phyloP scores from a whole-genome alignment of 441 rosid species.

The Euphorbia celastroides region DNA sequence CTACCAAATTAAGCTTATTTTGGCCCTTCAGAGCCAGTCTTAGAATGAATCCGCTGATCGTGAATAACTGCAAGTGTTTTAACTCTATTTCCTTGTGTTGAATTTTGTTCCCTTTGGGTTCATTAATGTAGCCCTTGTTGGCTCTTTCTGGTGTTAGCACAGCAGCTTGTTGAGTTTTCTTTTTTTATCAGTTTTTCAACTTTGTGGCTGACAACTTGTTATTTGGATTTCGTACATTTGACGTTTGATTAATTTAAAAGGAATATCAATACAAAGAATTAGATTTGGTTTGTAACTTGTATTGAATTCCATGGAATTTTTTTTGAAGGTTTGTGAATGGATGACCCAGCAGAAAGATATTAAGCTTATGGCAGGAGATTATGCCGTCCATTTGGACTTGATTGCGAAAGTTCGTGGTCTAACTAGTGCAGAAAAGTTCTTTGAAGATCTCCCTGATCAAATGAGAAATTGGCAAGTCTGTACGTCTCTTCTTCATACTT shows the following conservation, averaged over 20 bases:
- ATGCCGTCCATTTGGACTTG: conserved; percentile 85
- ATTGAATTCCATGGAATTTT: neutral
- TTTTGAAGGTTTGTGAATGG: conserved; percentile 74
- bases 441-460: conserved; percentile 67
- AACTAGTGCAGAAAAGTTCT: conserved; percentile 72
- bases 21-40: neutral
- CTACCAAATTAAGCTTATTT: neutral
- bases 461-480: conserved; percentile 65
- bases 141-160: neutral
- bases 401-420: conserved; percentile 68
- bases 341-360: conserved; percentile 65
- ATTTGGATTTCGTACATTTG: neutral
- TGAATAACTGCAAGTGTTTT: neutral
- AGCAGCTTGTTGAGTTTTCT: neutral
- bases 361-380: conserved; percentile 71
- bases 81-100: neutral
- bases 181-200: neutral
- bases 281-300: neutral
- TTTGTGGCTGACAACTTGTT: neutral
- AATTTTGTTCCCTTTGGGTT: neutral
- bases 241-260: neutral
- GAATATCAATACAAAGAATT: neutral
- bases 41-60: neutral
- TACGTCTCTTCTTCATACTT: conserved; percentile 72
- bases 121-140: neutral